Base-by-base conservation (phyloP, 768 basidiomycete genomes). In the Dentipellis sp. region DNA sequence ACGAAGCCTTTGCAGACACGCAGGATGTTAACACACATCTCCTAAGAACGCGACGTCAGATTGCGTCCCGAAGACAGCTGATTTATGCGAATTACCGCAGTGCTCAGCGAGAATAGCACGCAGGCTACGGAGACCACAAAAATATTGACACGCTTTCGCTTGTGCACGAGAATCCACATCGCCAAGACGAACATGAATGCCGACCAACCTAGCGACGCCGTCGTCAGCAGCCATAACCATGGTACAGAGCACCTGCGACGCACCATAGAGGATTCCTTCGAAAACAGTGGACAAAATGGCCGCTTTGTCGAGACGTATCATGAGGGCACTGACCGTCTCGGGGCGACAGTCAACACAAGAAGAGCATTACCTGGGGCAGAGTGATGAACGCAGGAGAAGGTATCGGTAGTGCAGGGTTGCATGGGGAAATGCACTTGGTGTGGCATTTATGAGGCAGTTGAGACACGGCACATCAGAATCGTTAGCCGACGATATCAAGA, bases 171-270 rank as follows among this genome's bases (percentile, higher is more conserved):
- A 40, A 65, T 63, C 59, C 60, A 63, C 47, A 60, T 54, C n/a
- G 64, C 60, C 39, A 65, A 50, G 34, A 55, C 59, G 58, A 62
- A 65, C 64, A 65, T 65, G 39, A 65, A 58, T 10, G 63, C 59
- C 6, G 62, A 63, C 36, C 60, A 65, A 36, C 64, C 64, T 65
- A 46, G 7, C 12, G 46, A 23, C 11, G 12, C 39, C 10, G 2
- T 9, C n/a, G 11, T 11, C 4, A n/a, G 11, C 39, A 12, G 10
- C 10, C n/a, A 9, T n/a, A 10, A 12, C 3, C 11, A 40, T 40
- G 39, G 6, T 6, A 29, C 29, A 6, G 10, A 40, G 4, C 11
- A 10, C 4, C n/a, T 40, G 39, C 39, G 39, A 40, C 39, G 39
- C 10, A 40, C 39, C 39, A 40, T 40, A 40, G n/a, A 40, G 39